These are phyloP conservation scores for Domatiomyces globalis DNA, from an alignment of 2,329 filamentous ascomycete species.

Conservation along the genomic window DNA sequence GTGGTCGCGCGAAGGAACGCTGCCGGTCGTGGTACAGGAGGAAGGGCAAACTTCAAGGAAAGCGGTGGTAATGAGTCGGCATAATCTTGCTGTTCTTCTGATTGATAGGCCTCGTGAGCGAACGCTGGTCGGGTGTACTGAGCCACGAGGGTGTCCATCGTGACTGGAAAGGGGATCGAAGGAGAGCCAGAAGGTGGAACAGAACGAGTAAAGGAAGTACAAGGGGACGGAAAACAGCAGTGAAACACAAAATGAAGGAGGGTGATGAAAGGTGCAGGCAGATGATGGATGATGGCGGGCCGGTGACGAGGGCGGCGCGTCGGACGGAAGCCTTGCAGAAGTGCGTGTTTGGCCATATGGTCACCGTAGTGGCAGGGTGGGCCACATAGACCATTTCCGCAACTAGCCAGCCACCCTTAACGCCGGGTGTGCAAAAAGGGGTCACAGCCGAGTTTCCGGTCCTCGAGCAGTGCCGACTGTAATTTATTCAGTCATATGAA, in stretches of 20 bases:
- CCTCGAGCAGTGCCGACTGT: neutral
- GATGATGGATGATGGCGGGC: neutral
- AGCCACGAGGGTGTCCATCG: conserved; percentile 85
- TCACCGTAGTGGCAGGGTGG: neutral
- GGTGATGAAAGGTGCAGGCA: too few relatives aligned
- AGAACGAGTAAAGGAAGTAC: neutral
- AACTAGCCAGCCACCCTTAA: too few relatives aligned
- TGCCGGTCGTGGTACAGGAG: conserved; percentile 69
- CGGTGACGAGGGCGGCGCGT: neutral
- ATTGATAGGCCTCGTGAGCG: conserved; percentile 56
- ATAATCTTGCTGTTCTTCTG: conserved; percentile 57
- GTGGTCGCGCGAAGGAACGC: conserved; percentile 94
- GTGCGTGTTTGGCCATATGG: neutral
- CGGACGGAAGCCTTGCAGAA: neutral
- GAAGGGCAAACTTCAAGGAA: conserved; percentile 87
- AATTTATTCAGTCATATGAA: neutral
- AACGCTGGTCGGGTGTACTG: conserved; percentile 72
- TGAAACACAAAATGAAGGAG: neutral
- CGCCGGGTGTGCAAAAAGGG: too few relatives aligned
- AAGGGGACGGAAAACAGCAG: neutral
- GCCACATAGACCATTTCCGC: too few relatives aligned
- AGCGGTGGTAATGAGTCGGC: conserved; percentile 57
- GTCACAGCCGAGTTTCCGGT: neutral
- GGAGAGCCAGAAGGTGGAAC: neutral
- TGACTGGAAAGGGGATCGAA: conserved; percentile 5